Base-by-base conservation (phyloP, 805 yeast species). In the Saturnispora hagleri region DNA sequence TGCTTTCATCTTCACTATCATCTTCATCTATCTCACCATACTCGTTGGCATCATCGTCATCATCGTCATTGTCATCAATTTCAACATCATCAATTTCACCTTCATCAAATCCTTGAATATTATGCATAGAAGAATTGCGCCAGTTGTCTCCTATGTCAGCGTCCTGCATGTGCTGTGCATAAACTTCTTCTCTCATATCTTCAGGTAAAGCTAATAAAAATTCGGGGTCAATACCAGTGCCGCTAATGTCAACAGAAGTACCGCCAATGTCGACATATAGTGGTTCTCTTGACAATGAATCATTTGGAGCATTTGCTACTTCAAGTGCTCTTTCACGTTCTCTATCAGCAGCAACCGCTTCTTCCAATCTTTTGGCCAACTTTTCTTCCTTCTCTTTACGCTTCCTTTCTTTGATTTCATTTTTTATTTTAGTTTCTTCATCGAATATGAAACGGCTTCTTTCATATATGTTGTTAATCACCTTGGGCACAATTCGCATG, bases 221-320 rank as follows among this genome's bases (percentile, higher is more conserved):
- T 58, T 86, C 91, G 0, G 96, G 95, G 67, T 90, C 97, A 53
- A 90, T 88, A 51, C 87, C 97, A 3, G 96, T 82, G 0, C 93
- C 95, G 41, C 90, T 78, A 36, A 90, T 86, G 62, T 90, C 95
- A 35, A 90, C 89, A 48, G 82, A 81, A 27, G 83, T 68, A 24
- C 85, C 95, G 36, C 89, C 89, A 57, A 90, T 84, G 12, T 72
- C 72, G 3, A 90, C 89, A 70, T 75, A 76, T 0, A 86, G 73
- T 0, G 95, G 90, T 15, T 76, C 75, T 3, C 36, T 31, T 15
- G 24, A 27, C 7, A 7, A 53, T 55, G 18, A 51, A 53, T 9
- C 53, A 54, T 12, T 27, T 10, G 62, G 62, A 10, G 59, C 64
- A 36, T 65, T 69, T 60, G 48, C 67, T 59, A 49, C 22, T 41